Evolutionary conservation across 2,329 filamentous ascomycete genomes (phyloP).

Genomic region (Amesomyces nigricolor): DNA sequence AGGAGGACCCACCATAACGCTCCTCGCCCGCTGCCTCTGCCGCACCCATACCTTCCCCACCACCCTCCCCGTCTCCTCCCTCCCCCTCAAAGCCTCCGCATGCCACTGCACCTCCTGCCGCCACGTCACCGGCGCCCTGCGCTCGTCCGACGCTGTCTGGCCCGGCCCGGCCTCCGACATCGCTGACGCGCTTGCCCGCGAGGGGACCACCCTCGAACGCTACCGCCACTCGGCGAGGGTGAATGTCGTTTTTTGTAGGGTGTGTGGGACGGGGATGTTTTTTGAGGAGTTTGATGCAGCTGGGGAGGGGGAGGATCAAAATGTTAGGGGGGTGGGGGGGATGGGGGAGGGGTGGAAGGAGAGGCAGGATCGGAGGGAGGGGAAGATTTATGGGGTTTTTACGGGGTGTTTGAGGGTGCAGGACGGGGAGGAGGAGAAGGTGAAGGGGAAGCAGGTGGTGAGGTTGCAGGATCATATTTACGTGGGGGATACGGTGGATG

Average conservation of each 20-base stretch:
- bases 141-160: constrained; percentile 36
- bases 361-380: constrained; percentile 8
- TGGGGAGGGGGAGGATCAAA: background rate
- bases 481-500: constrained; percentile 47
- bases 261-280: constrained; percentile 42
- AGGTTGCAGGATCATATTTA: constrained; percentile 37
- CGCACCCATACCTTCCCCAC: constrained; percentile 37
- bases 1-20: constrained; percentile 27
- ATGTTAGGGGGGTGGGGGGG: too few relatives aligned
- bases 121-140: constrained; percentile 39
- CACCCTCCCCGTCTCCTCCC: constrained; percentile 28
- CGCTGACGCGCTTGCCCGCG: constrained; percentile 6
- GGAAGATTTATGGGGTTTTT: constrained; percentile 30
- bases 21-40: constrained; percentile 40
- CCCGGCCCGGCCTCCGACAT: constrained; percentile 31
- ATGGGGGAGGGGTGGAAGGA: background rate
- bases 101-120: constrained; percentile 50
- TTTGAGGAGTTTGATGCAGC: constrained; percentile 26
- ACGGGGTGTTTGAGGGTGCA: constrained; percentile 34
- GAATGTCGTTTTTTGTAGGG: constrained; percentile 38
- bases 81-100: constrained; percentile 38
- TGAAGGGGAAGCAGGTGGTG: constrained; percentile 26
- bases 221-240: constrained; percentile 35
- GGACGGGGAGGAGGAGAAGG: constrained; percentile 23
- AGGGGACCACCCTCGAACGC: constrained; percentile 26